A percentile compares a stretch with the other conserved stretches of the same genome.
These are phyloP conservation scores for Cryptococcus sp. DNA, from an alignment of 1,284 basidiomycete species.

Conservation along the genomic window DNA sequence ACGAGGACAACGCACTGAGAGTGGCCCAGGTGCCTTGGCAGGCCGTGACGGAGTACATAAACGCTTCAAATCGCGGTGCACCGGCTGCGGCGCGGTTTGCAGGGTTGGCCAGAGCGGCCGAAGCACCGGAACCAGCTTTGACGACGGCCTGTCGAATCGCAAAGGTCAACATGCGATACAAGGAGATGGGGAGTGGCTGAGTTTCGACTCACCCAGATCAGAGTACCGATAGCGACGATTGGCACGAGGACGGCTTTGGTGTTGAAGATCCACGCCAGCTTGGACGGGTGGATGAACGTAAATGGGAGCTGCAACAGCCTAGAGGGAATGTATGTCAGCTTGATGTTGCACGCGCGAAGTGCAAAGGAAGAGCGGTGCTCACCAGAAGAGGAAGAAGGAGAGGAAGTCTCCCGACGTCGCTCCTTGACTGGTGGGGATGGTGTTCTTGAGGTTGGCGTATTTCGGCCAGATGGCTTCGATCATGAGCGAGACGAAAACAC, in stretches of 20 bases:
- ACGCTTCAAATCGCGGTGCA: constrained; percentile 37
- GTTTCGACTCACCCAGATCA: constrained; percentile 62
- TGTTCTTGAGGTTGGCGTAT: constrained; percentile 65
- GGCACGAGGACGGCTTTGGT: constrained; percentile 67
- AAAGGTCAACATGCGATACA: constrained; percentile 7
- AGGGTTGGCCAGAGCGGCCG: constrained; percentile 56
- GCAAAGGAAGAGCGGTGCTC: constrained; percentile 59
- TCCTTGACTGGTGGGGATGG: constrained; percentile 61
- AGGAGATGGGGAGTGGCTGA: constrained; percentile 59
- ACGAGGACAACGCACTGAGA: constrained; percentile 20
- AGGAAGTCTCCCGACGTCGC: constrained; percentile 64
- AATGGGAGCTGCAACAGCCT: constrained; percentile 59
- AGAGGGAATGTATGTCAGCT: neutral
- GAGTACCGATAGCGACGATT: constrained; percentile 66
- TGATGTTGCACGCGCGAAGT: neutral
- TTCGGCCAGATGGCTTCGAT: constrained; percentile 78
- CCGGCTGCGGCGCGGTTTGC: constrained; percentile 33
- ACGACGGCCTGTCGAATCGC: constrained; percentile 59
- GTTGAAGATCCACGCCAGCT: constrained; percentile 71
- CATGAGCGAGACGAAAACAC: constrained; percentile 58
- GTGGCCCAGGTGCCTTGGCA: constrained; percentile 46
- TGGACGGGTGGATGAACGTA: constrained; percentile 72
- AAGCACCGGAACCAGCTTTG: constrained; percentile 65
- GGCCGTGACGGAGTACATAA: constrained; percentile 41
- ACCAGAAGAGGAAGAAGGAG: constrained; percentile 78